These are phyloP conservation scores for Paxillus involutus DNA, from an alignment of 768 basidiomycete genomes.

Conservation along the genomic window DNA sequence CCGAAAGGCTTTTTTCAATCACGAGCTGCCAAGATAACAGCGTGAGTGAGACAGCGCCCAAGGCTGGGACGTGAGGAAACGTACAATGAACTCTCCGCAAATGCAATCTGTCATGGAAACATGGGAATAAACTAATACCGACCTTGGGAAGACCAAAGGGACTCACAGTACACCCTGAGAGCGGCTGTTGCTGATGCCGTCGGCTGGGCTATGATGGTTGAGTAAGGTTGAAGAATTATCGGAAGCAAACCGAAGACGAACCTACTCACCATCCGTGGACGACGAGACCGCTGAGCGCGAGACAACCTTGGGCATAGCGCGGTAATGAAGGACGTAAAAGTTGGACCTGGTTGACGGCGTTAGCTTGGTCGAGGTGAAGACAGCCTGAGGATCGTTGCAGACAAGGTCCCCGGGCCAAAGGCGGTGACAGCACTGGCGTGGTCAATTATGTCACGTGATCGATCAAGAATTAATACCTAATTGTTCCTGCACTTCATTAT, in stretches of 20 bases:
- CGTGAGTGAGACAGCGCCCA: slow-evolving; percentile 2
- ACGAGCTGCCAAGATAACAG: slow-evolving; percentile 55
- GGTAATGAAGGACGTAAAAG: neutral
- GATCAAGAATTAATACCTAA: slow-evolving; percentile 18
- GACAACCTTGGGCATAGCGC: slow-evolving; percentile 86
- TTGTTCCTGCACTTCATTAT: slow-evolving; percentile 23
- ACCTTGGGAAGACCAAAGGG: slow-evolving; percentile 5
- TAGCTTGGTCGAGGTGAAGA: neutral
- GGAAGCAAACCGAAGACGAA: neutral
- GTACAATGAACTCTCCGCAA: slow-evolving; percentile 83
- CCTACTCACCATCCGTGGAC: slow-evolving; percentile 72
- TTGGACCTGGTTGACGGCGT: neutral
- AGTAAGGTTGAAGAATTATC: slow-evolving; percentile 1
- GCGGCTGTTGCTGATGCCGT: slow-evolving; percentile 78
- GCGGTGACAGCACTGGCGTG: too few relatives aligned
- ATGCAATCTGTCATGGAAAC: slow-evolving; percentile 63
- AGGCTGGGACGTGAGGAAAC: slow-evolving; percentile 23
- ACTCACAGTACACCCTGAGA: slow-evolving; percentile 80
- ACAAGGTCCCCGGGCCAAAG: too few relatives aligned
- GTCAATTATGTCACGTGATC: slow-evolving; percentile 27
- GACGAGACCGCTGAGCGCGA: slow-evolving; percentile 88
- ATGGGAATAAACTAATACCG: slow-evolving; percentile 6
- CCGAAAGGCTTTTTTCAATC: slow-evolving; percentile 70
- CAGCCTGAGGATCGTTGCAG: neutral
- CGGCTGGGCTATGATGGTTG: slow-evolving; percentile 55